Evolutionary conservation across 2,329 filamentous ascomycete genomes (phyloP).

Genomic region (Meredithiella fracta): DNA sequence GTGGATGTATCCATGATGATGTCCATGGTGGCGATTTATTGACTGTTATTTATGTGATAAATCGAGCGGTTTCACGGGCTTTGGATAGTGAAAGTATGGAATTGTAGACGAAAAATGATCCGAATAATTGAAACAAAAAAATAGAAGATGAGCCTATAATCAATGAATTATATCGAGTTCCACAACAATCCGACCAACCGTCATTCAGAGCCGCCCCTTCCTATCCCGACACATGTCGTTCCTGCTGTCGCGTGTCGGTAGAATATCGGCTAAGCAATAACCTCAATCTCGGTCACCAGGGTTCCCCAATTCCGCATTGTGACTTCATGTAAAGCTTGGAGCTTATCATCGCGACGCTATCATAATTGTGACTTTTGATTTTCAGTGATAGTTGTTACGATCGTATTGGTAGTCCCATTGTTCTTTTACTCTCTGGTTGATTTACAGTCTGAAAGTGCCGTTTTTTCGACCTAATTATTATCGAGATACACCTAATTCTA

Average conservation of each 20-base stretch:
- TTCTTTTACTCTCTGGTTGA: too few relatives aligned
- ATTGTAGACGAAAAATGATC: too few relatives aligned
- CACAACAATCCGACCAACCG: background rate
- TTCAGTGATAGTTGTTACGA: too few relatives aligned
- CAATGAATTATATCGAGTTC: background rate
- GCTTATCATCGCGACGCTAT: background rate
- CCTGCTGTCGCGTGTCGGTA: background rate
- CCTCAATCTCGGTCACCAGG: background rate
- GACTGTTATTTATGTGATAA: background rate
- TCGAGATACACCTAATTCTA: background rate
- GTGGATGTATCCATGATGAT: conserved; percentile 10
- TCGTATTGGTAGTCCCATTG: too few relatives aligned
- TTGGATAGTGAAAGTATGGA: too few relatives aligned
- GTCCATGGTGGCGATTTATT: conserved; percentile 17
- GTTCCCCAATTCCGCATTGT: background rate
- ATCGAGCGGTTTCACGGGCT: too few relatives aligned
- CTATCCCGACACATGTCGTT: background rate
- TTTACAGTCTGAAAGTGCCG: background rate
- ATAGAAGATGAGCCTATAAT: background rate
- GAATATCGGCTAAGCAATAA: conserved; percentile 1
- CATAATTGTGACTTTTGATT: too few relatives aligned
- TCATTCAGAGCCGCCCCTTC: too few relatives aligned
- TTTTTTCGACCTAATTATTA: background rate
- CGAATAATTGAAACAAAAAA: too few relatives aligned
- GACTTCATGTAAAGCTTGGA: background rate